Base-by-base conservation (phyloP, 441 rosid genomes). In the Gossypium davidsonii region DNA sequence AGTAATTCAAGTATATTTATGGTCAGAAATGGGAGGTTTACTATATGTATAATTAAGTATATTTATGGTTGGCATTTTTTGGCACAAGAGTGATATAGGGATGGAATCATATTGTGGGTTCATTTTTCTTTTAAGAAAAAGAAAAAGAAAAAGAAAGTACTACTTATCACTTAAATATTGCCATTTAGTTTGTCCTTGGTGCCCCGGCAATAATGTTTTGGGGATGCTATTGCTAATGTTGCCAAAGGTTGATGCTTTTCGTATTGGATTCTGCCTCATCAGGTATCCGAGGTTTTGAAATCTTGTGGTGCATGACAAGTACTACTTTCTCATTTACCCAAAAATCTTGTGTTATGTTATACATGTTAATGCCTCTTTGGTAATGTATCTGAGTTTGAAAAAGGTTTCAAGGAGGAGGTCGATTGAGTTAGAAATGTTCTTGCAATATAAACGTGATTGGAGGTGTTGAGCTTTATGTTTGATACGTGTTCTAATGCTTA, bases 171-270 rank as follows among this genome's bases (percentile, higher is more conserved):
- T 62, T 21, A 6, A 44, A 65, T 20, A 14, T 48, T 66, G 57
- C 28, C 57, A 14, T 67, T 67, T 48, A 6, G 57, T 25, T 25
- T 48, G 57, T 66, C 39, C 20, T 48, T 48, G 57, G 4, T 48
- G 57, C 15, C 21, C 56, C 20, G 37, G 55, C 18, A 66, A 46
- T 15, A 23, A 23, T 46, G 39, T n/a, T 66, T 46, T 46, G 23
- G 12, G 49, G 71, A 48, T 61, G 57, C 57, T 18, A 8, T 8
- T 55, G 26, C 59, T 46, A 46, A 67, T 48, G 56, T 67, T 48
- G 71, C 21, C 71, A 48, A 67, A 67, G 14, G n/a, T 25, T n/a
- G 57, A 48, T 48, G 42, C 71, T 48, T 48, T 67, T 48, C 9
- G 37, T 67, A 25, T 11, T 23, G 57, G 56, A 67, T 48, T 20